A percentile compares a stretch with the other conserved stretches of the same genome.
Conservation (phyloP, 1,284 basidiomycete genomes). For the Heterobasidion parviporum region DNA sequence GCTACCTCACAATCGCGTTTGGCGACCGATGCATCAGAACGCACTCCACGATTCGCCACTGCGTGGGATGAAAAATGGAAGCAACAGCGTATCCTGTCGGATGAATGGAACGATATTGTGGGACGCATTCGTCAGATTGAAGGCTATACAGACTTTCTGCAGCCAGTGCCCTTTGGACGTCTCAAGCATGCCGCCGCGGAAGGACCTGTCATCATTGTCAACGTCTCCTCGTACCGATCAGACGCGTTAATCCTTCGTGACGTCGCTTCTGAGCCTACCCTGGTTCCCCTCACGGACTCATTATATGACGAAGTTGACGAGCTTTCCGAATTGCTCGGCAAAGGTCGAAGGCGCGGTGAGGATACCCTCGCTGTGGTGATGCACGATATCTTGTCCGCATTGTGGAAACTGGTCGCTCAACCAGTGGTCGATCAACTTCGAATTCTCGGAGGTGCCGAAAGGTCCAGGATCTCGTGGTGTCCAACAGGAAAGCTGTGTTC, state of each 20-base stretch:
- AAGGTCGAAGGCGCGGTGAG: neutral
- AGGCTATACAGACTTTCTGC: conserved; percentile 19
- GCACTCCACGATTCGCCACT: neutral
- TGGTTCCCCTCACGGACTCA: neutral
- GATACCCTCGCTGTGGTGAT: neutral
- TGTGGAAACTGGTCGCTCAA: conserved; percentile 25
- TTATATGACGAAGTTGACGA: neutral
- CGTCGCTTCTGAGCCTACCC: neutral
- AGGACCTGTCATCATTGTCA: conserved; percentile 30
- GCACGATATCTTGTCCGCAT: conserved; percentile 14
- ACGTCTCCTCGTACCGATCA: conserved; percentile 16
- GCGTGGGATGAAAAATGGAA: conserved; percentile 12
- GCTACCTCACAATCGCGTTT: neutral
- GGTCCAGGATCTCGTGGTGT: conserved; percentile 37
- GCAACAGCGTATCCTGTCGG: conserved; percentile 14
- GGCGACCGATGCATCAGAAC: neutral
- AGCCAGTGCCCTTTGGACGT: conserved; percentile 13
- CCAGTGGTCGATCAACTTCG: conserved; percentile 20
- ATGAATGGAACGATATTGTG: conserved; percentile 16
- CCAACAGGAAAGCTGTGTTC: conserved; percentile 25
- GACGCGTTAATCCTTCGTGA: conserved; percentile 19
- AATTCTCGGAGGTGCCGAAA: conserved; percentile 5
- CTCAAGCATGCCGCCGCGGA: conserved; percentile 20
- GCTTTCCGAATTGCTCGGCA: neutral
- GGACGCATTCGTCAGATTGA: conserved; percentile 19